phyloP scores from a whole-genome alignment of 2,329 filamentous ascomycete genomes.

The Pseudogymnoascus sp. region DNA sequence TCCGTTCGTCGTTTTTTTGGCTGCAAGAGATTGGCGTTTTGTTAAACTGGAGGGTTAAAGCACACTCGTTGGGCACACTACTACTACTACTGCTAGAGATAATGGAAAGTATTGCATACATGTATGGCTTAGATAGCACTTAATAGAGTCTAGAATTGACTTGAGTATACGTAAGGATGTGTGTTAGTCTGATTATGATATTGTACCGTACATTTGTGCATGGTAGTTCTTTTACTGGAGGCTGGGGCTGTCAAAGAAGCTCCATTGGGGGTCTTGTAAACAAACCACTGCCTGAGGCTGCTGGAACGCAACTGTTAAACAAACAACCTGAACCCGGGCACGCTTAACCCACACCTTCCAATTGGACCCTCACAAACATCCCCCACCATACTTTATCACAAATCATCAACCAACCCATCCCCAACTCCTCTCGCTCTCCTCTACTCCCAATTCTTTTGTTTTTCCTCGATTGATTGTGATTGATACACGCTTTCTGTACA shows the following conservation, averaged over 20 bases:
- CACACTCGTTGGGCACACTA: background rate
- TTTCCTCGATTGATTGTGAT: background rate
- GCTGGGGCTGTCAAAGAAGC: background rate
- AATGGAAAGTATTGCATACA: background rate
- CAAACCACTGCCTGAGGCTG: background rate
- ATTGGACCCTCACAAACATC: too few species aligned
- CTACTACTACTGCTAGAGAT: background rate
- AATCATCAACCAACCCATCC: background rate
- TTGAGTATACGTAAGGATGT: background rate
- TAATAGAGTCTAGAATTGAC: conserved; percentile 3
- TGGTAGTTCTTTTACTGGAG: background rate
- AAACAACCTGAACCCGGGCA: background rate
- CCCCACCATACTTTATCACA: background rate
- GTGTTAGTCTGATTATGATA: background rate
- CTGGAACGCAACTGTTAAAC: background rate
- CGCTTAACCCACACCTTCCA: background rate
- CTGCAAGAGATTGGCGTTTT: background rate
- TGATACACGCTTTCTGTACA: background rate
- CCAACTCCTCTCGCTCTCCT: background rate
- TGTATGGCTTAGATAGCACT: conserved; percentile 1
- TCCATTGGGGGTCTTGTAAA: background rate
- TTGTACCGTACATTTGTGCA: too few species aligned
- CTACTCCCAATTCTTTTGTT: too few species aligned
- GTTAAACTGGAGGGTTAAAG: background rate
- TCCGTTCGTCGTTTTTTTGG: background rate